Conservation (phyloP, 306 rosid genomes). For the Trichosanthes cucumerina region DNA sequence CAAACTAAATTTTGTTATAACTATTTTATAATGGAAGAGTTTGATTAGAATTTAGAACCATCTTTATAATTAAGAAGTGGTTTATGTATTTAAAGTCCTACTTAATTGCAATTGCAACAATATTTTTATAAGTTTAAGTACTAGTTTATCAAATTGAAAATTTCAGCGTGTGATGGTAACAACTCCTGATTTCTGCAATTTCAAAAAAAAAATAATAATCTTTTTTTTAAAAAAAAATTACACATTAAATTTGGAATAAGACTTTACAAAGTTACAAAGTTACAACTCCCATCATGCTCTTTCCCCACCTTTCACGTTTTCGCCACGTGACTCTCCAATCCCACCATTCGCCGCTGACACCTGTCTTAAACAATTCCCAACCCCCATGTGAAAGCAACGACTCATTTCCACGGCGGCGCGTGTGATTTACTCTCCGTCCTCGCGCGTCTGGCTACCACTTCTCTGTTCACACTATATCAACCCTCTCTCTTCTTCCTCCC, state of each 20-base stretch:
- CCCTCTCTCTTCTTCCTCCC: background rate
- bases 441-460: background rate
- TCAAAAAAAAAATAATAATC: too few species aligned
- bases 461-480: background rate
- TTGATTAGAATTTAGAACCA: too few species aligned
- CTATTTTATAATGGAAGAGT: too few species aligned
- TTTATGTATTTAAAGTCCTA: too few species aligned
- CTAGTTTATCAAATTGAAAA: too few species aligned
- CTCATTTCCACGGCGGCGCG: constrained; percentile 16
- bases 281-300: background rate
- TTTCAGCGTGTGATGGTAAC: too few species aligned
- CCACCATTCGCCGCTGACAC: background rate
- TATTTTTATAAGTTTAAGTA: too few species aligned
- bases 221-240: too few species aligned
- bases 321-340: constrained; percentile 41
- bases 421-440: background rate
- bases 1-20: too few species aligned
- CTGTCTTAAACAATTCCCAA: constrained; percentile 2
- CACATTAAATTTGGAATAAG: background rate
- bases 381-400: constrained; percentile 28
- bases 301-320: constrained; percentile 43
- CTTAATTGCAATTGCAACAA: too few species aligned
- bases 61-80: too few species aligned
- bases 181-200: too few species aligned
- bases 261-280: background rate